Conservation (phyloP, 345 rosid species). For the Durio zibethinus region DNA sequence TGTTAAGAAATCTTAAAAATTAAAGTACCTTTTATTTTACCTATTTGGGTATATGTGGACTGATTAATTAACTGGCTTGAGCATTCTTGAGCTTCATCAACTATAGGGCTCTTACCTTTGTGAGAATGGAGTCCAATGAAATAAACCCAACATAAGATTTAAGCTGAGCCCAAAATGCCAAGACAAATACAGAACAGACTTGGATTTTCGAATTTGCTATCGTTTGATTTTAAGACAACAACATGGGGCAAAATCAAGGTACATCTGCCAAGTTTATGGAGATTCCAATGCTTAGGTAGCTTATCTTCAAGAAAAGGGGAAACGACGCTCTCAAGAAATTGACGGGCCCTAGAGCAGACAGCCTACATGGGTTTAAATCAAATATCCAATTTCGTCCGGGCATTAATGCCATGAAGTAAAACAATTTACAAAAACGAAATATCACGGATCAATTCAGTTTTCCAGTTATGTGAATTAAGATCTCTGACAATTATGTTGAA, state of each 20-base stretch:
- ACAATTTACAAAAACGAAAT: neutral
- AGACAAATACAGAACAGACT: neutral
- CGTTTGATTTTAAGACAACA: neutral
- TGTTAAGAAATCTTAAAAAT: neutral
- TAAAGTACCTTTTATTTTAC: no score
- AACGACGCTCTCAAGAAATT: neutral
- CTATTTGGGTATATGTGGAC: neutral
- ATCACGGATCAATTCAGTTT: neutral
- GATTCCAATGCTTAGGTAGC: neutral
- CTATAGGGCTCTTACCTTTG: no score
- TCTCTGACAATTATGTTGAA: no score
- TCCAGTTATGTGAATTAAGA: neutral
- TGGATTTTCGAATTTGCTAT: neutral
- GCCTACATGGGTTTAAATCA: neutral
- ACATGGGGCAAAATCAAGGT: neutral
- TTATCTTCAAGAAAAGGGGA: neutral
- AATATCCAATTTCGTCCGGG: neutral
- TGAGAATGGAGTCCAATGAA: no score
- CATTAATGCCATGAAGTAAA: no score
- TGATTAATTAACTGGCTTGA: neutral
- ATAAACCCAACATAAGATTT: neutral
- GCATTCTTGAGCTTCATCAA: neutral
- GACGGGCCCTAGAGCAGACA: neutral
- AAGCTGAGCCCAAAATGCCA: neutral
- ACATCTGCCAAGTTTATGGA: neutral